Evolutionary conservation across 2,329 filamentous ascomycete species (phyloP), one percentile per base, ranked within the genome.

Genomic region (Diaporthe destruens): DNA sequence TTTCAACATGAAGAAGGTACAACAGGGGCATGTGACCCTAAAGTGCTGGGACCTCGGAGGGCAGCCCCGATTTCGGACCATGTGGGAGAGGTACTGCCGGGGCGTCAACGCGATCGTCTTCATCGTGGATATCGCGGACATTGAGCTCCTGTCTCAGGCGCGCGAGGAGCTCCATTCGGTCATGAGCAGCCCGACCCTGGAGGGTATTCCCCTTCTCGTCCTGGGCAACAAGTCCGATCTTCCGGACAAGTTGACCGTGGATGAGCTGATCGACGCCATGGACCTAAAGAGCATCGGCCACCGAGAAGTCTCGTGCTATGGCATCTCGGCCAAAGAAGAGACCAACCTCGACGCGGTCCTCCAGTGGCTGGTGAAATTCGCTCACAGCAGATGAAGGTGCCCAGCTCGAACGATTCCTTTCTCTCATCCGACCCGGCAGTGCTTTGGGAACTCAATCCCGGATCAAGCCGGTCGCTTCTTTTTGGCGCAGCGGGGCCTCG

Each of bases 1-100:
- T 76, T 98, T 98, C 87, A 99, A 98, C 84, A 98, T 98, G 91
- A 98, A 98, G 88, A 92, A 93, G 77, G 95, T 99, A 78, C 95
- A 98, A 85, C 96, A 96, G 81, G 96, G 96, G 78, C 96, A 98
- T 89, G 96, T 99, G 82, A 97, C 96, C 78, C 88, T 99, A 80
- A 98, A 98, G 85, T 99, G 96, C 84, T 99, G 96, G 96, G 96
- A 99, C 85, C 91, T 99, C 76, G 96, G 96, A 78, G 96, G 96
- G 69, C 96, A 99, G 85, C 96, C 96, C 78, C 91, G 96, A 76
- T 99, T 98, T 86, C 93, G 96, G 80, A 94, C 94, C 77, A 99
- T 99, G 96, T 99, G 96, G 96, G 96, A 99, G 87, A 89, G 96
- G 80, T 99, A 99, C 83, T 98, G 96, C 84, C 94, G 95, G 76